Evolutionary conservation across 2,329 filamentous ascomycete species (phyloP), one percentile per base, ranked within the genome.

Genomic region (Ophiostoma quercus): DNA sequence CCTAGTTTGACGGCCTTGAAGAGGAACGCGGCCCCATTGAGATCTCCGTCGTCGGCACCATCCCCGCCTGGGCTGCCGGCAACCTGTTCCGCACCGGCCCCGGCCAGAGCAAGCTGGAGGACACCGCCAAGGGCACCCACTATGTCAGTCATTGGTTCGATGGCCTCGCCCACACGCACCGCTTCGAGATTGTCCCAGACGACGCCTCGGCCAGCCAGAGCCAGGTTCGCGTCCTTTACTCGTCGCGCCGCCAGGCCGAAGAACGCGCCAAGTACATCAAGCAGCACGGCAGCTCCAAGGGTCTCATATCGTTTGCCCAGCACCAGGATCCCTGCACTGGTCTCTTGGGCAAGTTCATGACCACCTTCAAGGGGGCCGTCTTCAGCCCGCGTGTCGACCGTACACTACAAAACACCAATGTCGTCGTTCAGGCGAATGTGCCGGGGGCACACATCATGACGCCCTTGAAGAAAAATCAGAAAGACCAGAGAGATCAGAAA

Each of bases 81-180:
- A 82, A 85, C 1, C 82, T 95, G 0, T 94, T 89, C 77, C 85
- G 92, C 32, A 93, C 90, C 0, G 92, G 92, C 0, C 90, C 91
- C 0, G 90, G 91, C 0, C 83, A 85, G 37, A 86, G 85, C 76
- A 84, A 84, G 51, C 79, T 92, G 2, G 82, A 88, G n/a, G 77
- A 80, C 62, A 87, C 86, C 0, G 78, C 85, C 2, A 82, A 82
- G 3, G 87, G 87, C n/a, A 85, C 82, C 0, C 88, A 88, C 75
- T 81, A 83, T 41, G 82, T 89, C 14, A 85, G 83, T 0, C 91
- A 95, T 77, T 95, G 92, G 92, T 95, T 95, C 74, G 92, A 95
- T 76, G 90, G 90, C 6, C 87, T 92, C 71, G 85, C 87, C 2
- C 86, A 91, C 69, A 82, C 87, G 0, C 90, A 94, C 79, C 87